Conservation (phyloP, 192 early-diverging fungal species). For the Geranomyces variabilis region DNA sequence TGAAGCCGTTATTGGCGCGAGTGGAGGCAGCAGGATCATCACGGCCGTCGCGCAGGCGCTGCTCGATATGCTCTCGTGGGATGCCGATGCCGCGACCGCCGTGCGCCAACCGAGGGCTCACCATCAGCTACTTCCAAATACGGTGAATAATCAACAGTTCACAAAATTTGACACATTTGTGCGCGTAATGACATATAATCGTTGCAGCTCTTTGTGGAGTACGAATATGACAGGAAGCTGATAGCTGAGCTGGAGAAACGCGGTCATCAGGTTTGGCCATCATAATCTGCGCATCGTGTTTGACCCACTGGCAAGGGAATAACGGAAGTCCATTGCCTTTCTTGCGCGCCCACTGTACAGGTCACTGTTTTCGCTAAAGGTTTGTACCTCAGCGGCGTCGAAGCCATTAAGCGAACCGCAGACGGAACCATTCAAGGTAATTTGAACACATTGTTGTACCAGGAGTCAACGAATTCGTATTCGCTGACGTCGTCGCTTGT, state of each 20-base stretch:
- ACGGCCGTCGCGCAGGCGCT: conserved; percentile 76
- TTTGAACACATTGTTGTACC: no score
- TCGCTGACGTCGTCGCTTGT: background rate
- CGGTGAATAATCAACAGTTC: conserved; percentile 25
- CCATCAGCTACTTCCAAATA: conserved; percentile 88
- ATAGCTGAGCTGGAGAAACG: conserved; percentile 8
- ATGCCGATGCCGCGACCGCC: conserved; percentile 67
- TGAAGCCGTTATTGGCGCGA: conserved; percentile 73
- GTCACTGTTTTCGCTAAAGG: conserved; percentile 6
- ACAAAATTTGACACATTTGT: no score
- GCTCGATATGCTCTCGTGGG: conserved; percentile 76
- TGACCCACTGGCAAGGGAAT: no score
- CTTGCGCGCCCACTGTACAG: background rate
- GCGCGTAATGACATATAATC: no score
- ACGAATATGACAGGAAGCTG: conserved; percentile 17
- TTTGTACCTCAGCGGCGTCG: conserved; percentile 40
- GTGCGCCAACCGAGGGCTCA: conserved; percentile 77
- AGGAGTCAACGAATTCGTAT: background rate
- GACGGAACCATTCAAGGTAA: conserved; percentile 46
- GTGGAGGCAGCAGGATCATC: conserved; percentile 84
- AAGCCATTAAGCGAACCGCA: conserved; percentile 22
- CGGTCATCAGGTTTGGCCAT: conserved; percentile 28
- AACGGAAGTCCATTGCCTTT: no score
- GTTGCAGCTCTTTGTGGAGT: conserved; percentile 22
- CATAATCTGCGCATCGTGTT: background rate